phyloP scores from a whole-genome alignment of 257 asterid species.

The Solanum sejunctum region DNA sequence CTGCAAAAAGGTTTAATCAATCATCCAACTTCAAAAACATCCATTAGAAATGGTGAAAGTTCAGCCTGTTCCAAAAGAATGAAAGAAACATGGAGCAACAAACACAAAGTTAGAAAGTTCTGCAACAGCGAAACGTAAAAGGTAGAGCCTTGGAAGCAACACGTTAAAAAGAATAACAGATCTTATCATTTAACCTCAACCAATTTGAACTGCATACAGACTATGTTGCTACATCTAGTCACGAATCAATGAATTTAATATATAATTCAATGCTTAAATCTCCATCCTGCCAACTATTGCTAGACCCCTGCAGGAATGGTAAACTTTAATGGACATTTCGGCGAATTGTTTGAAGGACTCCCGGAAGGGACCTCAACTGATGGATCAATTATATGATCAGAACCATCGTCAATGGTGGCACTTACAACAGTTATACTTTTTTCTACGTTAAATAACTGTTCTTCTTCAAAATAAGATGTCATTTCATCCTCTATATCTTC shows the following conservation, averaged over 20 bases:
- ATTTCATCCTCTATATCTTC: constrained; percentile 19
- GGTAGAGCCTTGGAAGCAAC: neutral
- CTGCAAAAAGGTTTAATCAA: neutral
- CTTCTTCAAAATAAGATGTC: constrained; percentile 20
- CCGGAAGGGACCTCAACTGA: constrained; percentile 9
- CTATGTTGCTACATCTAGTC: constrained; percentile 8
- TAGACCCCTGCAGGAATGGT: constrained; percentile 52
- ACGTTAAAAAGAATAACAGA: neutral
- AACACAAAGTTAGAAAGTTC: neutral
- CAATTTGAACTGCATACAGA: constrained; percentile 5
- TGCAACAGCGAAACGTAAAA: neutral
- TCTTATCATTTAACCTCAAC: constrained; percentile 1
- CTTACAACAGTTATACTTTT: constrained; percentile 7
- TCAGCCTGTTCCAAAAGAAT: neutral
- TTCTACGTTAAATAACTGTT: constrained; percentile 13
- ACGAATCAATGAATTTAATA: constrained; percentile 11
- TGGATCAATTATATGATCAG: constrained; percentile 18
- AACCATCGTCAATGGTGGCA: constrained; percentile 18
- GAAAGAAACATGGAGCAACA: neutral
- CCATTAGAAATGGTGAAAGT: neutral
- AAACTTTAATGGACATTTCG: constrained; percentile 30
- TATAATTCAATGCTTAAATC: constrained; percentile 16
- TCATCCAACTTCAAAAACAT: neutral
- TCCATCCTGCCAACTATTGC: constrained; percentile 13
- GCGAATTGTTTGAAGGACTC: constrained; percentile 7